Conservation (phyloP, 208 protist genomes). For the Acanthamoeba triangularis region DNA sequence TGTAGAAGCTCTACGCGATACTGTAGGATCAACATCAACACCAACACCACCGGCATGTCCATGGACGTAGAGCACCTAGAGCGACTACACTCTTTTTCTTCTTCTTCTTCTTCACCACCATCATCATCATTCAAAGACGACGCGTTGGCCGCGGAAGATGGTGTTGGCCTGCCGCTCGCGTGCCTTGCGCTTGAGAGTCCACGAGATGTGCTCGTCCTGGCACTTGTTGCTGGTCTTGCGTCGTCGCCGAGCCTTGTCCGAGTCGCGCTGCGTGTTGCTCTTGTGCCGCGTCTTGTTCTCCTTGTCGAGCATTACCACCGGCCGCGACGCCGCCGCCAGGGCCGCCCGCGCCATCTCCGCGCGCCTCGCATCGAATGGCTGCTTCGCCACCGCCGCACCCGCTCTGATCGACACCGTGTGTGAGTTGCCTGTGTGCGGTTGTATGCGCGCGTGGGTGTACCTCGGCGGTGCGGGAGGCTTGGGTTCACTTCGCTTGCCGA, state of each 20-base stretch:
- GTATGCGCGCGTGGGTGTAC: background rate
- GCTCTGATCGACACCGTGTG: background rate
- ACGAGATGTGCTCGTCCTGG: constrained; percentile 18
- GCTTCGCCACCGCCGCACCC: too few relatives aligned
- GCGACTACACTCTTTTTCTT: background rate
- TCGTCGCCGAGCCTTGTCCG: constrained; percentile 1
- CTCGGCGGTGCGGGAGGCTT: background rate
- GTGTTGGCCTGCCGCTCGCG: constrained; percentile 9
- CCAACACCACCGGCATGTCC: too few relatives aligned
- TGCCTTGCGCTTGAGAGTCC: background rate
- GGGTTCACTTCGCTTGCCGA: background rate
- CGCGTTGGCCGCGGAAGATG: background rate
- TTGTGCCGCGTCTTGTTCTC: constrained; percentile 7
- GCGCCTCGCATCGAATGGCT: background rate
- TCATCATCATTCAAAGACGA: constrained; percentile 8
- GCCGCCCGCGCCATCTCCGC: background rate
- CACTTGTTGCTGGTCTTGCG: background rate
- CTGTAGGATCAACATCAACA: too few relatives aligned
- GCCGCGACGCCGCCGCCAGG: background rate
- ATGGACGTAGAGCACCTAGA: too few relatives aligned
- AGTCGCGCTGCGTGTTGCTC: constrained; percentile 55
- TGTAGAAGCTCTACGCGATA: too few relatives aligned
- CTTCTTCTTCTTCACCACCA: background rate
- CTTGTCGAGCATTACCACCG: constrained; percentile 34
- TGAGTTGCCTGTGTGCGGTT: background rate